These are phyloP conservation scores for Apocynum venetum DNA, from an alignment of 257 asterid genomes.

Conservation along the genomic window DNA sequence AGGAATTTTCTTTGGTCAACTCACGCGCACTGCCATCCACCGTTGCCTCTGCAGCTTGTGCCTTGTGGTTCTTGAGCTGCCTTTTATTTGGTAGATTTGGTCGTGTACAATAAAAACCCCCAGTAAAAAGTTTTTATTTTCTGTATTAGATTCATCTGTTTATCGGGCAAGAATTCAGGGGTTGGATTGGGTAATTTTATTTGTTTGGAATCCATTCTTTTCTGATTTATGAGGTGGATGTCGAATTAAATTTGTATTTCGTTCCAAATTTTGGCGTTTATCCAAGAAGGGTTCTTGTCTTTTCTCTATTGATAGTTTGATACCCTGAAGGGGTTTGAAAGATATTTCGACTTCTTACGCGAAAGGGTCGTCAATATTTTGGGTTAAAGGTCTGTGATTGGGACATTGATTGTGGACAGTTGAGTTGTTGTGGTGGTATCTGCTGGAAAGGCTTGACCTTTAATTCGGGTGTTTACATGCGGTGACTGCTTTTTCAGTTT, in stretches of 20 bases:
- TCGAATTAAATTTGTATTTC: not conserved
- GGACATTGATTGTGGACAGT: constrained; percentile 19
- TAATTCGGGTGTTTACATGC: constrained; percentile 2
- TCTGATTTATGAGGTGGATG: constrained; percentile 13
- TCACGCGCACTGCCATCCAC: constrained; percentile 46
- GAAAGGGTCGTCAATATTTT: constrained; percentile 24
- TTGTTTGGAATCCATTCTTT: constrained; percentile 13
- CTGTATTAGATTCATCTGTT: not conserved
- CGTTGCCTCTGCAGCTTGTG: constrained; percentile 7
- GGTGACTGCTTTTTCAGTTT: constrained; percentile 11
- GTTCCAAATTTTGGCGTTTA: constrained; percentile 18
- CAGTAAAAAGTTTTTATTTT: not conserved
- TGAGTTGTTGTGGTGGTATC: constrained; percentile 25
- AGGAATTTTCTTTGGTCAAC: constrained; percentile 51
- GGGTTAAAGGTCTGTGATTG: constrained; percentile 14
- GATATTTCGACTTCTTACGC: constrained; percentile 2
- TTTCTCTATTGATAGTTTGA: not conserved
- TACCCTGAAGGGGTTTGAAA: not conserved
- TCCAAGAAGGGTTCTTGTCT: constrained; percentile 9
- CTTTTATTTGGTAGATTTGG: constrained; percentile 36
- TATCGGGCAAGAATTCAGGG: constrained; percentile 6
- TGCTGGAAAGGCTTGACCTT: constrained; percentile 37
- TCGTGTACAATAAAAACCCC: constrained; percentile 23
- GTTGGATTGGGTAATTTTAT: not conserved
- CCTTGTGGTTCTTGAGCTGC: constrained; percentile 27